A percentile compares a stretch with the other conserved stretches of the same genome.
These are phyloP conservation scores for Parascedosporium putredinis DNA, from an alignment of 2,329 filamentous ascomycete species.

Conservation along the genomic window DNA sequence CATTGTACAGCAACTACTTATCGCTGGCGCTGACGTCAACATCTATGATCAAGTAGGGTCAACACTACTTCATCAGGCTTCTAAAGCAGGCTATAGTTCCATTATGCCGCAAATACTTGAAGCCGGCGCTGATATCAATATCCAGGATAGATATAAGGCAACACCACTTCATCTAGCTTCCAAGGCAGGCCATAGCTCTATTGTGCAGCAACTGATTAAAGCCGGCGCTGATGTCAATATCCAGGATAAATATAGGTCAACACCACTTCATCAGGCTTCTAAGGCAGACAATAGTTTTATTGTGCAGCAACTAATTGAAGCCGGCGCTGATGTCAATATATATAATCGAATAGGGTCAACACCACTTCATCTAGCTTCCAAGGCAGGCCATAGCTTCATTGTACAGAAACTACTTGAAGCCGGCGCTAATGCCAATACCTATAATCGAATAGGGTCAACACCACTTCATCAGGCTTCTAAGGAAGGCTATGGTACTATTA, in stretches of 20 bases:
- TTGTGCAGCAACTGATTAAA: too few species aligned
- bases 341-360: neutral
- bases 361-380: neutral
- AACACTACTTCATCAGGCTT: neutral
- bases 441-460: neutral
- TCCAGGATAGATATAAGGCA: neutral
- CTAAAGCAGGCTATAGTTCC: neutral
- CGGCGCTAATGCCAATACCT: neutral
- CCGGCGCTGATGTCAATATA: neutral
- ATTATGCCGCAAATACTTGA: neutral
- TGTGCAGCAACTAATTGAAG: neutral
- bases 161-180: neutral
- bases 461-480: neutral
- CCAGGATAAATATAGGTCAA: neutral
- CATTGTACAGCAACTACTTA: neutral
- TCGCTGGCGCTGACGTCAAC: neutral
- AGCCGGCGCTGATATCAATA: neutral
- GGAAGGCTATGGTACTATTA: neutral
- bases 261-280: neutral
- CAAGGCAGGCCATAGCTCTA: too few species aligned
- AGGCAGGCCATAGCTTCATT: neutral
- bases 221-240: neutral
- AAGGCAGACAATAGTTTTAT: neutral
- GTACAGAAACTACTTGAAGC: neutral
- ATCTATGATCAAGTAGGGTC: neutral